A percentile compares a stretch with the other conserved stretches of the same genome.
Evolutionary conservation across 257 asterid species (phyloP).

Genomic region (Capsicum chinense): DNA sequence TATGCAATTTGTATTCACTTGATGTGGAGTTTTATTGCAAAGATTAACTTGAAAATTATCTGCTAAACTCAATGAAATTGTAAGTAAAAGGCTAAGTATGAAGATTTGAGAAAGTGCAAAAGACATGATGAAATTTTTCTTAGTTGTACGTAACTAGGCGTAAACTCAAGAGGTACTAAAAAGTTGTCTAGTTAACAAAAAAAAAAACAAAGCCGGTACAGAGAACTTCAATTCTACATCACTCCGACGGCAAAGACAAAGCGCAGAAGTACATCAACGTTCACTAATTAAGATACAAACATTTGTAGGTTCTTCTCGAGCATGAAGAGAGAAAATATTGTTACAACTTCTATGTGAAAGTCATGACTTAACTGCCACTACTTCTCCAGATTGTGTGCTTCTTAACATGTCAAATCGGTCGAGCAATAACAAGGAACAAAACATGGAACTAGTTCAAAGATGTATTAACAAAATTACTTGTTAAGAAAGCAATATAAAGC

Average conservation of each 20-base stretch:
- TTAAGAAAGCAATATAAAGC: too few species aligned
- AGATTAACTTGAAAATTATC: background rate
- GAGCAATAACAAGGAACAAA: too few species aligned
- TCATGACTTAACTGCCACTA: background rate
- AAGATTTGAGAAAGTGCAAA: too few species aligned
- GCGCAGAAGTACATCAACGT: background rate
- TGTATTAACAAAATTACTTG: too few species aligned
- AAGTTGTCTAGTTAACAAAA: too few species aligned
- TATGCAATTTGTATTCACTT: background rate
- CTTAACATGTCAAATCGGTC: too few species aligned
- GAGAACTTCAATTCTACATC: background rate
- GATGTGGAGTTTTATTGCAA: background rate
- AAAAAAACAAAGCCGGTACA: background rate
- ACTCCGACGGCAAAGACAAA: background rate
- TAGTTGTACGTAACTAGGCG: too few species aligned
- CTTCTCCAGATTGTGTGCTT: too few species aligned
- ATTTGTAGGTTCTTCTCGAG: background rate
- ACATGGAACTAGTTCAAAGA: background rate
- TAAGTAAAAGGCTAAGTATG: background rate
- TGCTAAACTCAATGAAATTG: background rate
- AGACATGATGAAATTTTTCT: too few species aligned
- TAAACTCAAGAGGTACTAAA: too few species aligned
- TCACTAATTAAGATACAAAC: background rate
- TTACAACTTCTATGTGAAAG: background rate
- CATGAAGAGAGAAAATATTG: background rate